Percentiles rank a stretch among this genome's conserved stretches.
phyloP scores from a whole-genome alignment of 1,139 yeast genomes.

The Sugiyamaella novakii region DNA sequence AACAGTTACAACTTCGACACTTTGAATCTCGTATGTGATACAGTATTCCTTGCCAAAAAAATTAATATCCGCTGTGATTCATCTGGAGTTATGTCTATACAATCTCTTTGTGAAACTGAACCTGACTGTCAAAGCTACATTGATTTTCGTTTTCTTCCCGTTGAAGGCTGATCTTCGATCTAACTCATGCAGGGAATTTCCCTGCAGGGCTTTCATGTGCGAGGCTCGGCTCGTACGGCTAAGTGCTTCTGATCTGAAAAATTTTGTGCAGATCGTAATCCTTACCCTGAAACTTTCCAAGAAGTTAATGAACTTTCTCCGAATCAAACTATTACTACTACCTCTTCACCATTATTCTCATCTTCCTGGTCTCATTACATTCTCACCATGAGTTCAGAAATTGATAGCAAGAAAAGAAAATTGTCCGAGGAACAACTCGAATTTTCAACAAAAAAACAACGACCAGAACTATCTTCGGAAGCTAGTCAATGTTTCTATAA shows the following conservation, averaged over 20 bases:
- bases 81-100: slow-evolving; percentile 39
- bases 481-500: slow-evolving; percentile 59
- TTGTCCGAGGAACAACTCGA: slow-evolving; percentile 8
- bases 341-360: neutral
- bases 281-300: slow-evolving; percentile 15
- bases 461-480: slow-evolving; percentile 1
- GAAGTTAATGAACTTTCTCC: neutral
- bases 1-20: slow-evolving; percentile 36
- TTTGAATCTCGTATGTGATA: slow-evolving; percentile 35
- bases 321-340: too few relatives aligned
- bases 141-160: slow-evolving; percentile 39
- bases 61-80: slow-evolving; percentile 40
- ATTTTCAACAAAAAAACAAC: slow-evolving; percentile 13
- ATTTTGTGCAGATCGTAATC: slow-evolving; percentile 9
- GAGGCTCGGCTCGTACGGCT: slow-evolving; percentile 6
- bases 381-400: neutral
- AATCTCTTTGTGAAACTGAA: slow-evolving; percentile 38
- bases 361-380: neutral
- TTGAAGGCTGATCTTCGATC: neutral
- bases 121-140: slow-evolving; percentile 37
- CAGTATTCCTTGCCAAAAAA: slow-evolving; percentile 37
- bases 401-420: slow-evolving; percentile 15
- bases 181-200: neutral
- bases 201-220: slow-evolving; percentile 1
- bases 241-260: neutral